Conservation (phyloP, 306 rosid genomes). For the Lupinus albus region DNA sequence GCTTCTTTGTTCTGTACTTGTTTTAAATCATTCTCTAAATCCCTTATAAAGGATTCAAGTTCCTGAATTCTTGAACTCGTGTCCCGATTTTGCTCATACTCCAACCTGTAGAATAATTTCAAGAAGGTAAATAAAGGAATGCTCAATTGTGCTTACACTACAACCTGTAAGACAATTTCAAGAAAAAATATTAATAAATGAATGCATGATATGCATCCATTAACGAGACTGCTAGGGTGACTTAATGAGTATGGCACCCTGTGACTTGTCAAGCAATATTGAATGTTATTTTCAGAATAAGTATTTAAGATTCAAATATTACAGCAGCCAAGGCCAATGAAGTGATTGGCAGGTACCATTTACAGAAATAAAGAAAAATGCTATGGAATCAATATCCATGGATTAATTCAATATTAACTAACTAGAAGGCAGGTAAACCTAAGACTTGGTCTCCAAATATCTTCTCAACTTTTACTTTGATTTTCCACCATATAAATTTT, state of each 20-base stretch:
- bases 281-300: not conserved
- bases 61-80: slow-evolving; percentile 72
- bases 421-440: slow-evolving; percentile 8
- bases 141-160: slow-evolving; percentile 68
- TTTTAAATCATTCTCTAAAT: slow-evolving; percentile 66
- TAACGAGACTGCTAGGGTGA: too few relatives aligned
- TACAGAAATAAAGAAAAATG: too few relatives aligned
- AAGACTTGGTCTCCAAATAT: slow-evolving; percentile 13
- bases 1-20: slow-evolving; percentile 71
- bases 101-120: slow-evolving; percentile 63
- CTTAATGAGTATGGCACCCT: not conserved
- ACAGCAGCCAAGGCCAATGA: not conserved
- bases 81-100: slow-evolving; percentile 94
- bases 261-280: not conserved
- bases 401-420: slow-evolving; percentile 18
- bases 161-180: slow-evolving; percentile 58
- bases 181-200: slow-evolving; percentile 26
- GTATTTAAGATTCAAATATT: too few relatives aligned
- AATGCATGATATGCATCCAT: slow-evolving; percentile 1
- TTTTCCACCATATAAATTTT: slow-evolving; percentile 2
- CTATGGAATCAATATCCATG: not conserved
- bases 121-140: slow-evolving; percentile 32
- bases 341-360: not conserved
- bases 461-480: not conserved
- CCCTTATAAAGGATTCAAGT: slow-evolving; percentile 64